Evolutionary conservation across 1,284 basidiomycete genomes (phyloP), one percentile per base, ranked within the genome.

Genomic region (Rhodofomes roseus): DNA sequence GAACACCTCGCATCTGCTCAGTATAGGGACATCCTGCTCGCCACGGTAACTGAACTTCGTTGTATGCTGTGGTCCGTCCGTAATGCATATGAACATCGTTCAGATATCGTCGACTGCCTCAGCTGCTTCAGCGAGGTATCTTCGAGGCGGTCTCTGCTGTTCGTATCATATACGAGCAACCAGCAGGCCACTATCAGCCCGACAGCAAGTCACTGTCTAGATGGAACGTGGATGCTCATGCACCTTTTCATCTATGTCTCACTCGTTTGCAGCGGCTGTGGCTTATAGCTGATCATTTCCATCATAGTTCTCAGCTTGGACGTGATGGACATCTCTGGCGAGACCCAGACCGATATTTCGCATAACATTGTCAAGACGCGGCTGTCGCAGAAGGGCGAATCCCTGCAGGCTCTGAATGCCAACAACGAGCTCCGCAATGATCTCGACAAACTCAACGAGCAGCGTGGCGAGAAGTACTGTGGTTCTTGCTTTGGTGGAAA

Each of bases 281-380:
- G 8, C 39, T 43, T n/a, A 34, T 5, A 34, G 11, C 31, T 34
- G 5, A 44, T 16, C n/a, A 53, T 20, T 31, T 58, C 2, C 5
- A 27, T n/a, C 44, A 1, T 68, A 97, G 95, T 98, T 51, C 82
- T 98, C 54, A 95, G 93, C 71, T 76, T 99, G 57, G 97, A 99
- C 74, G 87, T 99, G 56, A 97, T 98, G 92, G 97, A 99, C 72
- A 97, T 99, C 63, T 94, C 92, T 59, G 97, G 97, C 29, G 96
- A 98, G 78, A 87, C 91, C 48, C 95, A 97, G 72, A 83, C 89
- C 62, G 95, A 97, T 68, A 74, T 97, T 50, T 83, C 92, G 12
- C 96, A 98, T 75, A 95, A 95, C 70, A 83, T 99, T 61, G 70
- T 89, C 60, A 97, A 98, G 73, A 89, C 85, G 7, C 86, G 97